A percentile compares a stretch with the other conserved stretches of the same genome.
Evolutionary conservation across 495 filamentous ascomycete species (phyloP).

Genomic region (Aspergillus conjunctus): DNA sequence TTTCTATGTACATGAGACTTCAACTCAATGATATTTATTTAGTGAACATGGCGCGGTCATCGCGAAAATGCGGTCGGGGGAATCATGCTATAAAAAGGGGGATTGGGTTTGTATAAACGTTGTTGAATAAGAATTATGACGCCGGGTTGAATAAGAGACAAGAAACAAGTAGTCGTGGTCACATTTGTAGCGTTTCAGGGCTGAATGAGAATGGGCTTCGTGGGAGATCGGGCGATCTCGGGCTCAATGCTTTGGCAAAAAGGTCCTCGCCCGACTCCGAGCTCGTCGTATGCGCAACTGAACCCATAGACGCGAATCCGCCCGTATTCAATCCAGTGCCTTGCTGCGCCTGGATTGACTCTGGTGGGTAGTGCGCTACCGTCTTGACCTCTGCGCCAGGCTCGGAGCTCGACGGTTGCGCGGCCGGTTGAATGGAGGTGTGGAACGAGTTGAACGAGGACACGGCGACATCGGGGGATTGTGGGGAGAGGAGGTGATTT

Average conservation of each 20-base stretch:
- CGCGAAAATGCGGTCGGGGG: conserved; percentile 20
- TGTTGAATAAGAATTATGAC: conserved; percentile 4
- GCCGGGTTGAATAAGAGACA: conserved; percentile 11
- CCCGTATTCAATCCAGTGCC: conserved; percentile 35
- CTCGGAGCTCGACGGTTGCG: conserved; percentile 23
- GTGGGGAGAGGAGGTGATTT: conserved; percentile 58
- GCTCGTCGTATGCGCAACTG: conserved; percentile 29
- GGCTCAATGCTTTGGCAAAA: conserved; percentile 79
- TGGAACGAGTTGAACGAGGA: conserved; percentile 64
- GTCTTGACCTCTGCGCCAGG: conserved; percentile 29
- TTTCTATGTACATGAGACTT: conserved; percentile 25
- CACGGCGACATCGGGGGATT: conserved; percentile 65
- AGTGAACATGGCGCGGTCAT: conserved; percentile 15
- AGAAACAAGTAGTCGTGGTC: conserved; percentile 10
- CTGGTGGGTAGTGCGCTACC: conserved; percentile 45
- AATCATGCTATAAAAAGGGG: conserved; percentile 16
- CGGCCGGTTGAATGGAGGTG: conserved; percentile 20
- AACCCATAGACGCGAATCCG: conserved; percentile 40
- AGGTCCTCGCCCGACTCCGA: conserved; percentile 68
- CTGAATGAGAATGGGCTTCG: conserved; percentile 70
- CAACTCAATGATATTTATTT: conserved; percentile 20
- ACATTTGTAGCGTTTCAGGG: conserved; percentile 24
- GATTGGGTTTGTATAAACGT: not conserved
- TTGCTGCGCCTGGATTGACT: conserved; percentile 45
- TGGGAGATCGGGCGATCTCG: conserved; percentile 74